A percentile compares a stretch with the other conserved stretches of the same genome.
These are phyloP conservation scores for Leishmania amazonensis DNA, from an alignment of 208 protist species.

Conservation along the genomic window DNA sequence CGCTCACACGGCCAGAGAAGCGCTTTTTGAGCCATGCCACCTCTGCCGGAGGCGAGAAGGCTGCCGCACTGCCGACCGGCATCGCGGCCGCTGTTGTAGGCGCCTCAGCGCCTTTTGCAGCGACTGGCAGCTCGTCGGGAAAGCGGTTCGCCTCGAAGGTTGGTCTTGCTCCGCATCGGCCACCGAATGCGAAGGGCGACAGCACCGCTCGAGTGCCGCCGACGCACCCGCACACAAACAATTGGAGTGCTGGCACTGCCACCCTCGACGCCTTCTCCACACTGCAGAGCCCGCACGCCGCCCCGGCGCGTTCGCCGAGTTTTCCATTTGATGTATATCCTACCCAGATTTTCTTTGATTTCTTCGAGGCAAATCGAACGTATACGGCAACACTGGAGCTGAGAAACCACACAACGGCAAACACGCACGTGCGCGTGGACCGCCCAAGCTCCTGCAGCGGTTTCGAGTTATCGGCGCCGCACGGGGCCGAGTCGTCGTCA, in stretches of 20 bases:
- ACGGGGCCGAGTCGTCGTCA: constrained; percentile 49
- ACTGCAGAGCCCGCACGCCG: not conserved
- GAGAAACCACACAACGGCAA: constrained; percentile 82
- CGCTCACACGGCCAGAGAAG: not conserved
- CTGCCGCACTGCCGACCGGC: not conserved
- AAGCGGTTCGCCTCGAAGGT: not conserved
- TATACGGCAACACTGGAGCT: constrained; percentile 79
- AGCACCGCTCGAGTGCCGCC: not conserved
- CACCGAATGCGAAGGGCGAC: not conserved
- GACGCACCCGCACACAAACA: not conserved
- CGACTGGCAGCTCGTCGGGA: not conserved
- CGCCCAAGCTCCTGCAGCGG: constrained; percentile 59
- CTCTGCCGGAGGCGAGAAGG: not conserved
- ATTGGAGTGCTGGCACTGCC: not conserved
- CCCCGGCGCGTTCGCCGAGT: not conserved
- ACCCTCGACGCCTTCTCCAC: not conserved
- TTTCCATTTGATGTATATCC: constrained; percentile 87
- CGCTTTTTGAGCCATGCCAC: not conserved
- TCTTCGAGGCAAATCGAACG: constrained; percentile 67
- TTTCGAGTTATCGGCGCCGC: constrained; percentile 73
- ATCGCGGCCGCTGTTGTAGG: not conserved
- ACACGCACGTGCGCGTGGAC: constrained; percentile 85
- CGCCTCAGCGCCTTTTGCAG: not conserved
- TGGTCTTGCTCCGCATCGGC: not conserved
- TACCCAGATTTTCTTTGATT: constrained; percentile 78